Evolutionary conservation across 306 rosid species (phyloP), one percentile per base, ranked within the genome.

Genomic region (Dalbergia cochinchinensis): DNA sequence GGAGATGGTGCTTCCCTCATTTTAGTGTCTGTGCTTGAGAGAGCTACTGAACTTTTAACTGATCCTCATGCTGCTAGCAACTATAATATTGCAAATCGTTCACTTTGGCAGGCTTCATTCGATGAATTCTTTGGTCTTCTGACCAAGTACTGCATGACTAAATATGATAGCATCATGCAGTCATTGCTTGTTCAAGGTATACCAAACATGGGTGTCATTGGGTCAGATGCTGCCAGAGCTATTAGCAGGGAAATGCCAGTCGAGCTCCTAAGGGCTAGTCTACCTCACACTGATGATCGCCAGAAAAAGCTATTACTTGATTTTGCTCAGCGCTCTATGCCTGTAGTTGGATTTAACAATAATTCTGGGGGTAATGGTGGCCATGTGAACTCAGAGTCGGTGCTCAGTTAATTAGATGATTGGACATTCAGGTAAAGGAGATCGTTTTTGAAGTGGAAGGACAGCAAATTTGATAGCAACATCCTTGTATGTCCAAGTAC

Each of bases 31-130:
- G 91, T 87, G 69, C 99, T 96, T 18, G 98, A 91, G 79, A 90
- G 92, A 86, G 98, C 98, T 14, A 93, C 99, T n/a, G 94, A 88
- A 58, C 89, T 93, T 73, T 82, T 96, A 70, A 96, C 93, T 4
- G 91, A 92, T 79, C 94, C 90, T 77, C 91, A 81, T 76, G 93
- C 92, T 83, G 94, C 93, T 50, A 85, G 86, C 87, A 90, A 87
- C 87, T 91, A 83, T 55, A 89, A 87, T 78, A 84, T 90, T 61
- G 74, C 84, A 37, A 88, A 90, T 80, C 93, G 96, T 45, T 79
- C 88, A 26, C 94, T 90, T 33, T 96, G 99, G 99, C 99, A 96
- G 85, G 99, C 97, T 53, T 93, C 99, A 67, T 96, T 96, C 50
- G 83, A 93, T 78, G 90, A 89, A 37, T 96, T 96, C 79, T 96